phyloP scores from a whole-genome alignment of 805 yeast genomes.

The Dipodascus geniculatus region DNA sequence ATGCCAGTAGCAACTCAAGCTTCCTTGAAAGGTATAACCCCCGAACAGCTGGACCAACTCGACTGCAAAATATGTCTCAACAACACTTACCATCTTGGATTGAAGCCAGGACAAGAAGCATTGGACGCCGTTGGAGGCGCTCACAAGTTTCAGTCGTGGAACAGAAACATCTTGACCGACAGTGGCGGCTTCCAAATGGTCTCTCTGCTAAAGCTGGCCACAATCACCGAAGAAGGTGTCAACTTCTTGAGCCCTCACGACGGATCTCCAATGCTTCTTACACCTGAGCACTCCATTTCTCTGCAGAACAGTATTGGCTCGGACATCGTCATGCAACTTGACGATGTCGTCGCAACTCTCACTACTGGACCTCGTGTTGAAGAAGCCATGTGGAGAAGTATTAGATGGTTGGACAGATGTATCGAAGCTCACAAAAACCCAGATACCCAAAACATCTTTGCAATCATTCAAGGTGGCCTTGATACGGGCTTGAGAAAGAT shows the following conservation, averaged over 20 bases:
- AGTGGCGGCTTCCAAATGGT: constrained; percentile 39
- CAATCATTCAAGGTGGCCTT: constrained; percentile 36
- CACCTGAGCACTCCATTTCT: constrained; percentile 37
- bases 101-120: constrained; percentile 32
- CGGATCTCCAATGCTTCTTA: constrained; percentile 34
- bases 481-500: constrained; percentile 27
- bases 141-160: constrained; percentile 32
- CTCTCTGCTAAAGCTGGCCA: constrained; percentile 32
- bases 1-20: constrained; percentile 40
- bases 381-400: constrained; percentile 34
- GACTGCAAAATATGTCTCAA: constrained; percentile 33
- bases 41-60: constrained; percentile 29
- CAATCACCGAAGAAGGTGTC: constrained; percentile 37
- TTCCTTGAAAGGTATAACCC: constrained; percentile 33
- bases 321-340: constrained; percentile 37
- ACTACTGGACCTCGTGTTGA: constrained; percentile 35
- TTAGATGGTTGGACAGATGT: constrained; percentile 35
- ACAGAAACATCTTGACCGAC: constrained; percentile 32
- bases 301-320: constrained; percentile 34
- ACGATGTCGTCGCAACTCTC: constrained; percentile 33
- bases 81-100: constrained; percentile 34
- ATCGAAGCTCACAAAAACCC: constrained; percentile 33
- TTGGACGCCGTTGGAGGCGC: constrained; percentile 34
- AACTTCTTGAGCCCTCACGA: constrained; percentile 34
- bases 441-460: constrained; percentile 31